Evolutionary conservation across 179 eudicot species (phyloP), one percentile per base, ranked within the genome.

Genomic region (Pouteria campechiana): DNA sequence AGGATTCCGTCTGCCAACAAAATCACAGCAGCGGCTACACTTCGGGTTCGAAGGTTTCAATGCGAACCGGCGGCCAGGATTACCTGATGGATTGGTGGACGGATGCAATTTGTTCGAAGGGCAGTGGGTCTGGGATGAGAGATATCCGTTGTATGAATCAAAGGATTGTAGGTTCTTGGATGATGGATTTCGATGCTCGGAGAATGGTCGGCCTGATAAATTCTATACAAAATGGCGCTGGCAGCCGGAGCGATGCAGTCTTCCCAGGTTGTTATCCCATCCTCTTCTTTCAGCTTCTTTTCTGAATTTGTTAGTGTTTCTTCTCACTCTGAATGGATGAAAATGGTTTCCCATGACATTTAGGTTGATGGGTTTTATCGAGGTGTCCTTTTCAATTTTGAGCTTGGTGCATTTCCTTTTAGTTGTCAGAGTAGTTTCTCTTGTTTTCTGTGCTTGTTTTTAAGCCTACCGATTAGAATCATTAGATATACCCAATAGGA

Each of bases 101-200:
- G 73, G 42, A 45, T 90, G 98, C 69, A 86, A 90, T 34, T 70
- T 86, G 64, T 90, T 79, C 59, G 83, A 76, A 34, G 98, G 98
- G 64, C 87, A 90, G 72, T 90, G 98, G 98, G 73, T 79, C 35
- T 90, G 98, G 98, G 98, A 90, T 63, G 94, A 90, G 44, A 76
- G 51, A 22, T 86, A 90, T 53, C 98, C 95, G 8, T 44, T 86
- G 70, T 90, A 90, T 54, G 45, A 74, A 7, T 86, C 95, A 0
- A 74, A 29, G 50, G 70, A 79, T 50, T 90, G 98, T 54, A 48
- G 60, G 55, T 82, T 90, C 45, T 31, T 90, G 69, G 98, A 90
- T 79, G 64, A 61, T n/a, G 98, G 98, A 39, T 90, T 90, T 68
- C 61, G 94, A 54, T 86, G 98, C 35, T 67, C 74, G 15, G 98